Base-by-base conservation (phyloP, 2,329 filamentous ascomycete species). In the Talaromyces rugulosus region DNA sequence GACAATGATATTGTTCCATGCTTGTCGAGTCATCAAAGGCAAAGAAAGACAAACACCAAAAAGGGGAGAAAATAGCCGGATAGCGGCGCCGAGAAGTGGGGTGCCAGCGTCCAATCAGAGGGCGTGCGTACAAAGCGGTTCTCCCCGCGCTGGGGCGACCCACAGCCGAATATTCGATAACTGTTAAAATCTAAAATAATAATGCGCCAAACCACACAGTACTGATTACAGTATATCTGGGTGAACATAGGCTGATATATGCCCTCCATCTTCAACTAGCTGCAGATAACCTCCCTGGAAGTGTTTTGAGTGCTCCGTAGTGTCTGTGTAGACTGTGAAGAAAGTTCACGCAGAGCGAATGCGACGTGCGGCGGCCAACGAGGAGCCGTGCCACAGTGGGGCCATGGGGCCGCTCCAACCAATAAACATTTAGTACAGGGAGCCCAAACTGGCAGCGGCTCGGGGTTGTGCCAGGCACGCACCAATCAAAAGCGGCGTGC, bases 401-500 rank as follows among this genome's bases (percentile, higher is more conserved):
- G 44, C 44, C 1, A 4, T 11, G 23, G n/a, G 16, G 42, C n/a
- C 9, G 6, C 4, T 11, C n/a, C 23, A 14, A 18, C 44, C 44
- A 47, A 27, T 23, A 6, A 53, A 2, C 1, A 8, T 53, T 27
- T 16, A 9, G 27, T 5, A 53, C 3, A 12, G 16, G 12, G 28
- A 23, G 50, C 16, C 28, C 34, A 34, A 34, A 50, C 50, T 18
- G 50, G 33, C 27, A 40, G 53, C 16, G 50, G 53, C 16, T 51
- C 44, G 40, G 42, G 40, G 5, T 56, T 23, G 58, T n/a, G 52
- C 51, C 59, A 61, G 59, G 59, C 5, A 61, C 59, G 30, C 16
- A 1, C 59, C 59, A 61, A 61, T 61, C 42, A 56, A 4, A 12
- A 50, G 31, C 7, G 5, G 2, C 0, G 1, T 0, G 6, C 18